Evolutionary conservation across 352 stramenopile species (phyloP), one percentile per base, ranked within the genome.

Genomic region (Globisporangium iwayamae): DNA sequence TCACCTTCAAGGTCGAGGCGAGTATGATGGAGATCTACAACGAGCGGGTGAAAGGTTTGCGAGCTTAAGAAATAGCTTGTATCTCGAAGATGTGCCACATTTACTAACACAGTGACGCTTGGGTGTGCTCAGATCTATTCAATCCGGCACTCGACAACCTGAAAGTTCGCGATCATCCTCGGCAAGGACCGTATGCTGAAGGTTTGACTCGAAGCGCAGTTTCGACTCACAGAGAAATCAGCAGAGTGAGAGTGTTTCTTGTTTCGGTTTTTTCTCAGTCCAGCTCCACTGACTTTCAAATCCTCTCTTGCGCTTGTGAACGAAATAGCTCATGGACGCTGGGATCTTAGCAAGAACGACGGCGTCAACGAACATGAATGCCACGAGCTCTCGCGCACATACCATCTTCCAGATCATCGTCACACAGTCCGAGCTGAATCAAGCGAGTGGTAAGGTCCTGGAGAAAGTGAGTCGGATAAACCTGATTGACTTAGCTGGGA

Each of bases 21-120:
- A 93, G 83, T 46, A 96, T 96, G 87, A 89, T 96, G 79, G 87
- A 96, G 52, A 94, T 96, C 56, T 96, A 96, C 72, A 96, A 95
- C 52, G 87, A 96, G 56, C 83, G 83, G 5, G 87, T 95, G 4
- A 93, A 92, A 90, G 83, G 83, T 88, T 41, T 28, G 39, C 11
- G 46, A 25, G 9, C 14, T 14, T 13, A 1, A n/a, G 4, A 25
- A 11, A n/a, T 50, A 2, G 7, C 8, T 48, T 47, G 18, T 47
- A 6, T 38, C 57, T 1, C 18, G 10, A 18, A 7, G 32, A 25
- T 25, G 9, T 45, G 22, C 45, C 30, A 2, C 7, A 13, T 30
- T 13, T 32, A 16, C 30, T 45, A 4, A 57, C n/a, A 2, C 9
- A 28, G 9, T 54, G 25, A 18, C 38, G 25, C 20, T 62, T 0